These are phyloP conservation scores for Aspergillus cavernicola DNA, from an alignment of 495 filamentous ascomycete species.

Conservation along the genomic window DNA sequence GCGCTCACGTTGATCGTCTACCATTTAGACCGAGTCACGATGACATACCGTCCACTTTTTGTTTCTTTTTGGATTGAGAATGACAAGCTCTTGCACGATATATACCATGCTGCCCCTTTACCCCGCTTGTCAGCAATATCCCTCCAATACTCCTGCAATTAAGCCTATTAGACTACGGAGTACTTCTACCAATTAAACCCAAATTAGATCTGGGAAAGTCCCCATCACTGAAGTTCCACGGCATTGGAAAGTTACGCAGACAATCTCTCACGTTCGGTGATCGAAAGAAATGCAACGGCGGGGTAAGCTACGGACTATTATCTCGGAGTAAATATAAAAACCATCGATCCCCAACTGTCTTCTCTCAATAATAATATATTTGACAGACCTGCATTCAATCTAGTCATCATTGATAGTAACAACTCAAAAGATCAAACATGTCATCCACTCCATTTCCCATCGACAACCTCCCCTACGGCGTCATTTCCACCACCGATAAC, in stretches of 20 bases:
- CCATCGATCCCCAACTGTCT: background rate
- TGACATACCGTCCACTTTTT: background rate
- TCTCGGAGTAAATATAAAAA: background rate
- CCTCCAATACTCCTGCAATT: too few relatives aligned
- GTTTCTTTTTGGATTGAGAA: too few relatives aligned
- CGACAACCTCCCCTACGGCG: conserved; percentile 78
- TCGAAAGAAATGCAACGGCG: background rate
- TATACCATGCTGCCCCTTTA: too few relatives aligned
- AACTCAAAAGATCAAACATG: background rate
- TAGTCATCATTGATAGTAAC: too few relatives aligned
- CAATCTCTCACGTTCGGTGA: background rate
- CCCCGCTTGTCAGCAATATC: background rate
- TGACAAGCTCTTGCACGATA: too few relatives aligned
- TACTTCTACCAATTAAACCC: too few relatives aligned
- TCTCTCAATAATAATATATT: too few relatives aligned
- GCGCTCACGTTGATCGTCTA: background rate
- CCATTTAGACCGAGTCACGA: background rate
- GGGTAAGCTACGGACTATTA: background rate
- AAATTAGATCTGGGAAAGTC: background rate
- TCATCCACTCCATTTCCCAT: conserved; percentile 59
- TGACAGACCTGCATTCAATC: too few relatives aligned
- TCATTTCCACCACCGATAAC: conserved; percentile 56
- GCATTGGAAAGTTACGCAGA: too few relatives aligned
- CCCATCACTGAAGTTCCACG: background rate
- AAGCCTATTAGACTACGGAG: too few relatives aligned